Base-by-base conservation (phyloP, 2,329 filamentous ascomycete species). In the Trichophyton simii region DNA sequence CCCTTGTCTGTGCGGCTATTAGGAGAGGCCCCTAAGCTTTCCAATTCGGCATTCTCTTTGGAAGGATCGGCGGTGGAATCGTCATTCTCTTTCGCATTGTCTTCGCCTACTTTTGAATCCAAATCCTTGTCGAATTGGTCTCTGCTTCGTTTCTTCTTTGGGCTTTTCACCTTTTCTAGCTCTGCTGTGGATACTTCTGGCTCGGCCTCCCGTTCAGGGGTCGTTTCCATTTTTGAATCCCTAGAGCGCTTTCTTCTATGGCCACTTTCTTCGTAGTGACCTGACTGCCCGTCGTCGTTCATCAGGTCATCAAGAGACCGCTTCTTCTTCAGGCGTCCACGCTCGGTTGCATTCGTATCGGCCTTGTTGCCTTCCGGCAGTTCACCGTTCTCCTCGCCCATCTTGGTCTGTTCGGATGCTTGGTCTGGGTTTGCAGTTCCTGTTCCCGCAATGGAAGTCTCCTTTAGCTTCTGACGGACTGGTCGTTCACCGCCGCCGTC, bases 391-490 rank as follows among this genome's bases (percentile, higher is more conserved):
- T 61, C 60, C 63, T 25, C 62, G 60, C 58, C n/a, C 41, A 36
- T 44, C 4, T 22, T 8, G 22, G 13, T 3, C 3, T n/a, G n/a
- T 59, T 48, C 13, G 18, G 41, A 50, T 59, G 8, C 9, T 20
- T 68, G 61, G 18, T 67, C 66, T 5, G 63, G 65, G 6, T 20
- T 38, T 28, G 34, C 41, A 20, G 44, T 42, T 2, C 38, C 38
- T 34, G 57, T 41, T 18, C 76, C 73, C 44, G 79, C 79, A 61
- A 86, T 83, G n/a, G 80, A 78, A 2, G 83, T 83, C 67, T 85
- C 80, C 71, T 83, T 80, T 60, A 86, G 73, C 71, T 84, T 82
- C 69, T 85, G 80, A 62, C 83, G 76, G 42, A 84, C 80, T 7
- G 82, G 82, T 63, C 78, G 79, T 69, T 85, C 82, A 63, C 79